Evolutionary conservation across 1,284 basidiomycete species (phyloP), one percentile per base, ranked within the genome.

Genomic region (Stereum hirsutum): DNA sequence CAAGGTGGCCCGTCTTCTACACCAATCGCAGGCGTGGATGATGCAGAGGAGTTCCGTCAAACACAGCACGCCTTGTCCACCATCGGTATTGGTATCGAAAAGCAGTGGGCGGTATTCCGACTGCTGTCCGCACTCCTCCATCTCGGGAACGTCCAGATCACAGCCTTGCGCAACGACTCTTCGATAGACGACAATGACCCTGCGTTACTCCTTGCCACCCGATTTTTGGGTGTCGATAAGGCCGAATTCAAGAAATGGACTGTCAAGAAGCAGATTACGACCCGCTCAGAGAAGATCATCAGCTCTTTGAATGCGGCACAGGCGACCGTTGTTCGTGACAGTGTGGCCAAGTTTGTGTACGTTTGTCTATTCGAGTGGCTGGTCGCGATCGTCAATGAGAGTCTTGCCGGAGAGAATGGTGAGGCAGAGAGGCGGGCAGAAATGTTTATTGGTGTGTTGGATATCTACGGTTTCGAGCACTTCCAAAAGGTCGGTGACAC

Each of bases 221-320:
- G 83, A 8, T 88, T 99, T 60, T 72, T 99, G 31, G 96, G 96
- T 14, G 79, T 99, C 41, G 85, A 89, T 46, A 70, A 88, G 14
- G 72, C 78, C n/a, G 95, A 99, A 41, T 99, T 99, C 74, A 97
- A 92, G 69, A 97, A 92, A 61, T 99, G 96, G 96, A 95, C 89
- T 2, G 68, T 97, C 64, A 99, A 99, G 74, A 97, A 94, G 65
- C 95, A 99, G 66, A 88, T 99, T 45, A 80, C 81, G 25, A 96
- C 95, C 4, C 79, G 96, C 33, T 86, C 82, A 21, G 96, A 99
- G 66, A 98, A 95, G 72, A 98, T 99, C 46, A 77, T 96, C 25
- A 91, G 91, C 2, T 69, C 80, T 42, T 69, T 99, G 46, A 92
- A 82, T 59, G 84, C 81, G 15, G 76, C 87, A 1, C 93, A 97